Evolutionary conservation across 129 eudicot species (phyloP).

Genomic region (Arctium lappa): DNA sequence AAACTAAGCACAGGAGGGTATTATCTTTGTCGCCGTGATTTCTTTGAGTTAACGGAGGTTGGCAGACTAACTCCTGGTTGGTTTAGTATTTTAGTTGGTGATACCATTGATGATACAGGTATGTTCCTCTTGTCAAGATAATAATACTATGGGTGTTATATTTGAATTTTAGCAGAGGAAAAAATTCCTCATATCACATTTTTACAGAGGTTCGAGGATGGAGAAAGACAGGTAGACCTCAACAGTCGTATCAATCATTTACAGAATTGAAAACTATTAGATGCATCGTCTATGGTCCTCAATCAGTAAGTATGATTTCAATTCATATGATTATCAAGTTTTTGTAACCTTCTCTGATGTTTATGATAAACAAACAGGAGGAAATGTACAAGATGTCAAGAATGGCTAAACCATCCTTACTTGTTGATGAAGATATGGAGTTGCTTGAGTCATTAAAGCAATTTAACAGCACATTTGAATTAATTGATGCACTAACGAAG

Average conservation of each 20-base stretch:
- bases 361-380: no score
- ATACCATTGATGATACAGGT: not conserved
- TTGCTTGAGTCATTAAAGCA: no score
- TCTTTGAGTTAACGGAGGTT: not conserved
- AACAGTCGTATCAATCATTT: not conserved
- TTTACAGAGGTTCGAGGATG: not conserved
- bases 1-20: constrained; percentile 9
- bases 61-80: not conserved
- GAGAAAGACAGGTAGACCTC: not conserved
- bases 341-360: no score
- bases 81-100: constrained; percentile 1
- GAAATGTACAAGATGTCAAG: no score
- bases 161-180: no score
- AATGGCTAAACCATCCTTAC: no score
- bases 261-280: not conserved
- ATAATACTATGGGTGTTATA: not conserved
- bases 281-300: not conserved
- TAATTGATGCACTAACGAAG: no score
- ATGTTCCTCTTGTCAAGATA: not conserved
- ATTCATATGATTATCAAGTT: not conserved
- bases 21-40: constrained; percentile 3
- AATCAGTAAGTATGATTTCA: not conserved
- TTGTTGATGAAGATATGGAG: no score
- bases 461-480: no score
- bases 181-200: not conserved